Percentiles rank a stretch among this genome's conserved stretches.
phyloP scores from a whole-genome alignment of 176 grass and related monocot species.

The Tuctoria greenei region DNA sequence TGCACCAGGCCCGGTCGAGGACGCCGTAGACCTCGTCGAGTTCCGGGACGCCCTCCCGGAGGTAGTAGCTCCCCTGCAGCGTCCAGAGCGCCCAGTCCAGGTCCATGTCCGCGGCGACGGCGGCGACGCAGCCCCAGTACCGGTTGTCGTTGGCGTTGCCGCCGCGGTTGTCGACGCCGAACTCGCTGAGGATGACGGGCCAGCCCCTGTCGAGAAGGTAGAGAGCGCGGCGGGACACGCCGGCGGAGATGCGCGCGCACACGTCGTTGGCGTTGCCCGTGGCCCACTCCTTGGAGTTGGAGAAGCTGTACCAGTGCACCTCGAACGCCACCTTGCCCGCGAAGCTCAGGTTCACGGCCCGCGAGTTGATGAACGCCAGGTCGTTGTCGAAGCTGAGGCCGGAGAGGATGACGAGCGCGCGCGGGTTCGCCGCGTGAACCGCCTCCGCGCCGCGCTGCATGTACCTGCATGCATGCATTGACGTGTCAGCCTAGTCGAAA shows the following conservation, averaged over 20 bases:
- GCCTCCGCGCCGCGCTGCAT: conserved; percentile 87
- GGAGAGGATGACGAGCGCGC: conserved; percentile 70
- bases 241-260: conserved; percentile 49
- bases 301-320: conserved; percentile 94
- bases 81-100: conserved; percentile 70
- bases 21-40: conserved; percentile 69
- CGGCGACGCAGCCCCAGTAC: conserved; percentile 57
- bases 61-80: conserved; percentile 83
- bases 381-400: conserved; percentile 84
- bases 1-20: conserved; percentile 49
- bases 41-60: conserved; percentile 54
- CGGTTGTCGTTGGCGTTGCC: conserved; percentile 65
- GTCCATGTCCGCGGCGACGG: conserved; percentile 46
- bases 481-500: too few relatives aligned
- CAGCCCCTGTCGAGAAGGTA: conserved; percentile 56
- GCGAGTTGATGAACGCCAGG: conserved; percentile 60
- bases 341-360: conserved; percentile 56
- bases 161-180: conserved; percentile 79
- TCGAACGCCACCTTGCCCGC: conserved; percentile 68
- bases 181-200: conserved; percentile 84
- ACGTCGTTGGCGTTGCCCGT: conserved; percentile 63
- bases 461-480: conserved; percentile 51
- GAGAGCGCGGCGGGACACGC: conserved; percentile 49
- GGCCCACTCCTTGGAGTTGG: conserved; percentile 55
- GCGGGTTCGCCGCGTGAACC: conserved; percentile 62